These are phyloP conservation scores for Nicotiana attenuata DNA, from an alignment of 257 asterid genomes.

Conservation along the genomic window DNA sequence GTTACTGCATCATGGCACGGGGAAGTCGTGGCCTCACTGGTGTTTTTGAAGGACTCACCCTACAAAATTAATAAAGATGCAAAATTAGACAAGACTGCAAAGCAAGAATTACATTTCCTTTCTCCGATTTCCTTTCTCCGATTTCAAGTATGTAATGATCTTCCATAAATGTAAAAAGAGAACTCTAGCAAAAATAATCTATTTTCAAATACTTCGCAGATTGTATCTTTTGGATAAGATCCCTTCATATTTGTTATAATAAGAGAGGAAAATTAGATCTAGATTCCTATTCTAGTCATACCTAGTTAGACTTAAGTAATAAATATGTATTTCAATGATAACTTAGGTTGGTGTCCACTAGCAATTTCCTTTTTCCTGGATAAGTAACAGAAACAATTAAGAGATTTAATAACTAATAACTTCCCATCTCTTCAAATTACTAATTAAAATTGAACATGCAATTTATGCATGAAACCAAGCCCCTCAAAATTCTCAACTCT, in stretches of 20 bases:
- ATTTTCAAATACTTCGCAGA: not conserved
- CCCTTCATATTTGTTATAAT: not conserved
- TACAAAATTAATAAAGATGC: slow-evolving; percentile 14
- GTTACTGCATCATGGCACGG: slow-evolving; percentile 31
- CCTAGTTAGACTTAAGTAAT: not conserved
- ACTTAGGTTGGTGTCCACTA: not conserved
- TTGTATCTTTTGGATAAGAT: not conserved
- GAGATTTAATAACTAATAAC: not conserved
- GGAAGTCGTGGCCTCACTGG: slow-evolving; percentile 85
- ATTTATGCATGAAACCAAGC: not conserved
- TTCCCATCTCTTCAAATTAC: not conserved
- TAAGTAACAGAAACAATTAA: not conserved
- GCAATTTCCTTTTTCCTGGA: not conserved
- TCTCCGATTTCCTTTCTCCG: not conserved
- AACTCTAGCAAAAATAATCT: not conserved
- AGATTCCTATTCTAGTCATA: not conserved
- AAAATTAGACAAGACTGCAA: not conserved
- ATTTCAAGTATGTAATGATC: not conserved
- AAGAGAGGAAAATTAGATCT: not conserved
- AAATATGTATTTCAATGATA: not conserved
- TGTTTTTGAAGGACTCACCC: slow-evolving; percentile 99
- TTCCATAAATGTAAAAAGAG: not conserved
- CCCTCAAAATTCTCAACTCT: not conserved
- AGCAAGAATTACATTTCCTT: not conserved
- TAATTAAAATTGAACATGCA: not conserved